Conservation (phyloP, 179 eudicot genomes). For the Amaranthus tricolor region DNA sequence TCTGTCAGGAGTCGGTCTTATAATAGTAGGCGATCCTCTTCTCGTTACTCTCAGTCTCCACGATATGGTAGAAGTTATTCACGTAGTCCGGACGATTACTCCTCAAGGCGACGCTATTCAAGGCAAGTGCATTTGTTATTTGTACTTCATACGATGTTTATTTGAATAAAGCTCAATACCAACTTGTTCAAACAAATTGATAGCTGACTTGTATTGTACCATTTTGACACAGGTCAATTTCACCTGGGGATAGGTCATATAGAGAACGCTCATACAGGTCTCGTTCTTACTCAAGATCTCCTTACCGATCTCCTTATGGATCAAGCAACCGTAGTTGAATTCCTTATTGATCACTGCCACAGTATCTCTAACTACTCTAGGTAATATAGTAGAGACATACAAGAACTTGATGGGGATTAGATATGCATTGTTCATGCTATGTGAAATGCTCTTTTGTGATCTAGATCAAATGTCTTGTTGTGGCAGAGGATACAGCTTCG, state of each 20-base stretch:
- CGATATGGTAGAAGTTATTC: conserved; percentile 38
- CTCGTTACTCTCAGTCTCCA: conserved; percentile 46
- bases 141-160: no score
- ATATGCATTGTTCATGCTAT: neutral
- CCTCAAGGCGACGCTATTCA: conserved; percentile 49
- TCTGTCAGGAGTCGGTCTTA: conserved; percentile 41
- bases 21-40: conserved; percentile 42
- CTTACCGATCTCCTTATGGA: conserved; percentile 34
- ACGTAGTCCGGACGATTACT: conserved; percentile 52
- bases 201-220: neutral
- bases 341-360: conserved; percentile 37
- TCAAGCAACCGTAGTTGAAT: conserved; percentile 49
- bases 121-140: conserved; percentile 30
- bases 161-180: no score
- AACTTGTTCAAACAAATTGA: neutral
- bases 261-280: conserved; percentile 49
- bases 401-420: neutral
- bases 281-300: conserved; percentile 61
- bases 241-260: conserved; percentile 41
- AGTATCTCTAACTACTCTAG: conserved; percentile 37
- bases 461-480: neutral
- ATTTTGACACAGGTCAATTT: conserved; percentile 50
- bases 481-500: neutral
- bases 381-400: conserved; percentile 4
- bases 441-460: neutral